phyloP scores from a whole-genome alignment of 2,329 filamentous ascomycete genomes.

The Exophiala viscosa region DNA sequence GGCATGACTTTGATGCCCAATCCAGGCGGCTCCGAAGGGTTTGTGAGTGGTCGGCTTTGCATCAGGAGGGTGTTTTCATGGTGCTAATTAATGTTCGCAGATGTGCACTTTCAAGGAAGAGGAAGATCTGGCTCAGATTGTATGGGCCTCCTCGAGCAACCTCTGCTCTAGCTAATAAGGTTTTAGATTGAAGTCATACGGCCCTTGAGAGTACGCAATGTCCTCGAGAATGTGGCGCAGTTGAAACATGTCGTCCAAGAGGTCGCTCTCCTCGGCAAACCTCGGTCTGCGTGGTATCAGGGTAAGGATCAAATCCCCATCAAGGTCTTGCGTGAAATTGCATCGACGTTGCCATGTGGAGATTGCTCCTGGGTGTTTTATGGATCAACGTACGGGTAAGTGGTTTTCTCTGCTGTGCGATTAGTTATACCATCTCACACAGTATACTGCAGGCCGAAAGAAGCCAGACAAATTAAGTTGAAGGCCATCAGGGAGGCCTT shows the following conservation, averaged over 20 bases:
- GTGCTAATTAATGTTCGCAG: constrained; percentile 10
- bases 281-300: constrained; percentile 34
- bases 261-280: constrained; percentile 35
- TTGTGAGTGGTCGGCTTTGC: no score
- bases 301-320: constrained; percentile 34
- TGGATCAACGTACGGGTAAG: no score
- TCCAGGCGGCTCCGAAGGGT: neutral
- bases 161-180: no score
- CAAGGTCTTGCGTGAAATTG: constrained; percentile 33
- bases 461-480: no score
- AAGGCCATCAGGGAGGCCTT: no score
- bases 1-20: constrained; percentile 24
- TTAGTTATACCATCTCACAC: no score
- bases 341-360: constrained; percentile 32
- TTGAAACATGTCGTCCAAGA: constrained; percentile 32
- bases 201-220: constrained; percentile 37
- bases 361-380: constrained; percentile 33
- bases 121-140: constrained; percentile 29
- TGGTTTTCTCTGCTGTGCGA: no score
- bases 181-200: constrained; percentile 43
- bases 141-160: no score
- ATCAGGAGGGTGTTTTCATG: neutral
- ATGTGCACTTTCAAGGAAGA: constrained; percentile 20
- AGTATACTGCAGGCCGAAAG: no score
- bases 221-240: constrained; percentile 39